These are phyloP conservation scores for Laguncularia racemosa DNA, from an alignment of 345 rosid species.

Conservation along the genomic window DNA sequence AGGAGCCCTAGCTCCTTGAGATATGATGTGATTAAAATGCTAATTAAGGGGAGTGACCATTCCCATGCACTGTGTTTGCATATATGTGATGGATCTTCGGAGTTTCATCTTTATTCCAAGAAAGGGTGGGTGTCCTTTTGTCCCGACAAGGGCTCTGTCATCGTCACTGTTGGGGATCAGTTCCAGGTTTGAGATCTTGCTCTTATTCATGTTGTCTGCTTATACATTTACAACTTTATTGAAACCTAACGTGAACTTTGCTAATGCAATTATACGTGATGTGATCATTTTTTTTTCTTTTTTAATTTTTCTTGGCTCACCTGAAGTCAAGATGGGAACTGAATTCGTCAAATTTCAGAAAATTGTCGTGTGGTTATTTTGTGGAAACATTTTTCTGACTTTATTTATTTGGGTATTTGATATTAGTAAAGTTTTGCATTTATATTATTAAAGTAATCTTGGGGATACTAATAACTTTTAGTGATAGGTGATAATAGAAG, in stretches of 20 bases:
- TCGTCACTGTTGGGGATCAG: constrained; percentile 75
- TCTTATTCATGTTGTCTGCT: background rate
- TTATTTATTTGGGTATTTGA: too few species aligned
- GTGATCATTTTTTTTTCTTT: background rate
- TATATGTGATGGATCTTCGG: constrained; percentile 39
- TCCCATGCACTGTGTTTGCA: constrained; percentile 65
- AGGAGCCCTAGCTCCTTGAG: constrained; percentile 18
- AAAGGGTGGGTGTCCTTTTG: constrained; percentile 77
- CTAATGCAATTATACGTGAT: background rate
- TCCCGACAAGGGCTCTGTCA: constrained; percentile 51
- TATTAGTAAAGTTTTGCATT: too few species aligned
- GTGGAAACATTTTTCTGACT: too few species aligned
- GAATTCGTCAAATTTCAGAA: too few species aligned
- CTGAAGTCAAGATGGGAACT: too few species aligned
- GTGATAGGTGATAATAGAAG: too few species aligned
- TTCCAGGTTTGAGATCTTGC: constrained; percentile 33
- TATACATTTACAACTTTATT: too few species aligned
- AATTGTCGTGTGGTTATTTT: too few species aligned
- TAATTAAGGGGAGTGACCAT: constrained; percentile 62
- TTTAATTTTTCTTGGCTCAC: too few species aligned
- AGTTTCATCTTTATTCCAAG: constrained; percentile 84
- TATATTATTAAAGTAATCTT: too few species aligned
- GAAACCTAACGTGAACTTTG: too few species aligned
- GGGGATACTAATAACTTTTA: background rate
- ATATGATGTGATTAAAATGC: constrained; percentile 72